Base-by-base conservation (phyloP, 108 stramenopile genomes). In the Cylindrotheca closterium region DNA sequence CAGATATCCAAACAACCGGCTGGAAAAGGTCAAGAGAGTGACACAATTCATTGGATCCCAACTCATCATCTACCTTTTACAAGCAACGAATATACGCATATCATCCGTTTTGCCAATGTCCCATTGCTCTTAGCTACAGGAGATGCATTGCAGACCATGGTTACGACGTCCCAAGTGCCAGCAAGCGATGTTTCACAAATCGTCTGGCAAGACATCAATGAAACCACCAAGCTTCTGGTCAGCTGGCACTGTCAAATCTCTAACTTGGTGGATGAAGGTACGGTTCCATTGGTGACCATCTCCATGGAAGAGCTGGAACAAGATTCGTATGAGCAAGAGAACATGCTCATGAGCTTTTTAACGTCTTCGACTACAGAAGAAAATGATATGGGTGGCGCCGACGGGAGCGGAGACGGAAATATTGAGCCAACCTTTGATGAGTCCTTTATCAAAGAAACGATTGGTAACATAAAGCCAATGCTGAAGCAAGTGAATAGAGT, bases 271-370 rank as follows among this genome's bases (percentile, higher is more conserved):
- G 17, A 47, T 12, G 34, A 60, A 22, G 42, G 25, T 5, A 46
- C 23, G 26, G 24, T n/a, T 46, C 59, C 33, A 3, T 8, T 60
- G 18, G 12, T 60, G 59, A 60, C 59, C 3, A 21, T 60, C 15
- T 29, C 59, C 23, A 46, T 60, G 59, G 59, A 60, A 46, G 26
- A 60, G 37, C n/a, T 60, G 26, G 45, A 46, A 4, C 26, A 60
- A 22, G 59, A 60, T 45, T 8, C 7, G 8, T 24, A 24, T n/a
- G 51, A 52, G n/a, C 12, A 24, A 25, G 51, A 52, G n/a, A 8
- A 8, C 18, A 25, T 18, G 7, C n/a, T 52, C 12, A 52, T 25
- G 21, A 25, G 7, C 12, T 52, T 52, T 25, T 52, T 52, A 52
- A 15, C 51, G 5, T 46, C 45, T 15, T 46, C 15, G 45, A 15